These are phyloP conservation scores for Colletotrichum sp. DNA, from an alignment of 2,329 filamentous ascomycete genomes.

Conservation along the genomic window DNA sequence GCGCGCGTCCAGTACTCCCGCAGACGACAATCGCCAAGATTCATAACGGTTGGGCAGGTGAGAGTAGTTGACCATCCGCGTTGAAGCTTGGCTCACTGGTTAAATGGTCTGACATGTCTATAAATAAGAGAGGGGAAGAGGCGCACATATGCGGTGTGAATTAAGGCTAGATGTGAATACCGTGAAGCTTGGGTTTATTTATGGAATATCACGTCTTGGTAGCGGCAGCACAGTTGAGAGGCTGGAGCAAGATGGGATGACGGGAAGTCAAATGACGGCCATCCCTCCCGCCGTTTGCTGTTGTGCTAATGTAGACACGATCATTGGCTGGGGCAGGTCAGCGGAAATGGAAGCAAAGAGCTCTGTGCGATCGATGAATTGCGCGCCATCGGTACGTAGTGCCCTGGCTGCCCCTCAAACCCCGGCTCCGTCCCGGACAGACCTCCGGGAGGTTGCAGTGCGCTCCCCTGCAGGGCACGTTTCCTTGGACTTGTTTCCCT, in stretches of 20 bases:
- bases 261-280: background rate
- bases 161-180: background rate
- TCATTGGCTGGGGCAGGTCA: background rate
- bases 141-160: background rate
- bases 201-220: background rate
- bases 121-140: background rate
- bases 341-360: background rate
- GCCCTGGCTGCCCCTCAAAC: background rate
- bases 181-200: background rate
- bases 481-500: background rate
- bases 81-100: background rate
- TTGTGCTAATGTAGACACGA: background rate
- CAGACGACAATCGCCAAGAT: background rate
- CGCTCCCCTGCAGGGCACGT: background rate
- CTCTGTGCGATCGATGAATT: background rate
- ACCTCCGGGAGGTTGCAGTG: conserved; percentile 5
- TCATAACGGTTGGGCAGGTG: background rate
- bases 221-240: background rate
- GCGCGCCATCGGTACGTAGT: background rate
- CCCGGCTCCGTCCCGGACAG: conserved; percentile 7
- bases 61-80: background rate
- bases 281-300: background rate
- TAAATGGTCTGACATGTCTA: background rate
- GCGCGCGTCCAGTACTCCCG: background rate
- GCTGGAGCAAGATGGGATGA: background rate